phyloP scores from a whole-genome alignment of 805 yeast genomes.

The Komagataella ulmi region DNA sequence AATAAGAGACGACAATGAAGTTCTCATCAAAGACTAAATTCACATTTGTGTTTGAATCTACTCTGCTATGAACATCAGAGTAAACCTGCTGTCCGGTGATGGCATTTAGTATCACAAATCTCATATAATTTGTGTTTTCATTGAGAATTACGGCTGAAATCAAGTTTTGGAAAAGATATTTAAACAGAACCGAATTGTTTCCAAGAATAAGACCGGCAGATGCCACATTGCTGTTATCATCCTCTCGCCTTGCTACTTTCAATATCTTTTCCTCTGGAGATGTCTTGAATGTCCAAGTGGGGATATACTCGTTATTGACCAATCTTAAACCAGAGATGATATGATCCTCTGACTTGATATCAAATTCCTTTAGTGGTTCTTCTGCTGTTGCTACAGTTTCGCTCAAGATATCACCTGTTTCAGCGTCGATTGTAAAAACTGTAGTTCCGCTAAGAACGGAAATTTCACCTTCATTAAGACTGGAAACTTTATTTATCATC shows the following conservation, averaged over 20 bases:
- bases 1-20: slow-evolving; percentile 65
- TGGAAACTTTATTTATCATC: not conserved
- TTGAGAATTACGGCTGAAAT: slow-evolving; percentile 35
- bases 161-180: slow-evolving; percentile 64
- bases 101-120: slow-evolving; percentile 47
- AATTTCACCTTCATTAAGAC: not conserved
- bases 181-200: slow-evolving; percentile 66
- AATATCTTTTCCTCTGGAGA: slow-evolving; percentile 21
- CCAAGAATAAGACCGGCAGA: slow-evolving; percentile 59
- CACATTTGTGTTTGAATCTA: slow-evolving; percentile 18
- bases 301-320: not conserved
- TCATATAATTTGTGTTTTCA: slow-evolving; percentile 16
- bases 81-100: slow-evolving; percentile 54
- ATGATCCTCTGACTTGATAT: not conserved
- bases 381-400: not conserved
- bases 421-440: not conserved
- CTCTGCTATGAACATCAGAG: slow-evolving; percentile 17
- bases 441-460: not conserved
- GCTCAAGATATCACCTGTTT: not conserved
- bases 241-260: slow-evolving; percentile 24
- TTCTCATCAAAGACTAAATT: slow-evolving; percentile 63
- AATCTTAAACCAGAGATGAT: not conserved
- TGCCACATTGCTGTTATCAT: slow-evolving; percentile 26
- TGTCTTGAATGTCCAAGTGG: not conserved
- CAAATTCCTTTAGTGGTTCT: not conserved